A percentile compares a stretch with the other conserved stretches of the same genome.
These are phyloP conservation scores for Pleurotus citrinopileatus DNA, from an alignment of 768 basidiomycete species.

Conservation along the genomic window DNA sequence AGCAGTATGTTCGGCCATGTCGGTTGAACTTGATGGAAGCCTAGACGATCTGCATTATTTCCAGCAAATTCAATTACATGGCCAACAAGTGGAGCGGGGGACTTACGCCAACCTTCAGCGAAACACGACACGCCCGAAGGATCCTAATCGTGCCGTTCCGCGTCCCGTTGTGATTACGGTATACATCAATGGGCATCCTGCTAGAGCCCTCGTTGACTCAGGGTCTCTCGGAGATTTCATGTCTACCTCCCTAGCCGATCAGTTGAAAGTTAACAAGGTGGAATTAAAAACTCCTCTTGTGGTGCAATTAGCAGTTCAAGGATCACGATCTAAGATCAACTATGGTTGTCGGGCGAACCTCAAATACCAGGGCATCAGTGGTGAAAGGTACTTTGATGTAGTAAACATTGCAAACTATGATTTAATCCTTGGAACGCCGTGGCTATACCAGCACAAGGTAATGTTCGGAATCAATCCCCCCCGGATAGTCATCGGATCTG, in stretches of 20 bases:
- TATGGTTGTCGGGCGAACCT: constrained; percentile 19
- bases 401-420: constrained; percentile 37
- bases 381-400: constrained; percentile 29
- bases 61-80: neutral
- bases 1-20: no score
- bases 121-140: constrained; percentile 12
- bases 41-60: neutral
- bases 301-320: constrained; percentile 35
- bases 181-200: constrained; percentile 27
- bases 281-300: constrained; percentile 28
- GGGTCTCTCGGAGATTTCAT: constrained; percentile 38
- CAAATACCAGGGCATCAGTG: constrained; percentile 29
- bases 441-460: constrained; percentile 29
- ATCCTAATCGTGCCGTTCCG: constrained; percentile 17
- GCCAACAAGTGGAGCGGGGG: neutral
- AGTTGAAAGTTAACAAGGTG: constrained; percentile 24
- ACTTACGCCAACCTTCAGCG: constrained; percentile 8
- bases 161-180: constrained; percentile 27
- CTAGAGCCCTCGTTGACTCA: constrained; percentile 30
- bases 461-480: constrained; percentile 24
- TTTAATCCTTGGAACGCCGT: constrained; percentile 32
- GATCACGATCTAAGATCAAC: constrained; percentile 34
- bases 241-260: constrained; percentile 29
- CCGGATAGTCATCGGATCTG: constrained; percentile 15
- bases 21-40: neutral